Evolutionary conservation across 2,329 filamentous ascomycete species (phyloP), one percentile per base, ranked within the genome.

Genomic region (Fusarium hostae): DNA sequence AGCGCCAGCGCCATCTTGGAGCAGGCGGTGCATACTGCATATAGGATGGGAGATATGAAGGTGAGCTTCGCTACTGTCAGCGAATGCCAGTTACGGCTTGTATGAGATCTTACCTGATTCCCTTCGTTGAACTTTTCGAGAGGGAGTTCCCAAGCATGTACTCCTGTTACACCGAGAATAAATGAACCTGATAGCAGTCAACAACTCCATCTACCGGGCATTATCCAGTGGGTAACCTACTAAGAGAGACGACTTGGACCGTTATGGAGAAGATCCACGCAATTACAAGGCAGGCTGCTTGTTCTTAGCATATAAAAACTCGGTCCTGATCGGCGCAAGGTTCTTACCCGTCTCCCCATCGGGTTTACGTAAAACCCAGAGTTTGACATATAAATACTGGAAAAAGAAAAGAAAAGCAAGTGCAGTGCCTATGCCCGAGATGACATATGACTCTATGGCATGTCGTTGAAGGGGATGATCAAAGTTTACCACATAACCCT

Each of bases 1-100:
- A 82, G 72, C 20, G 82, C 76, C 13, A 84, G 77, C 1, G 81
- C 78, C 13, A 82, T 45, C 37, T 84, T 84, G 18, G 80, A 79
- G 43, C 79, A 78, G 20, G 77, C 78, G 13, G 78, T 76, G 26
- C 72, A 75, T 22, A 76, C 59, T 18, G 75, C 69, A 30, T 77
- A 77, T 2, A 77, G 47, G 2, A 76, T 64, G 1, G 75, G 75
- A 4, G 66, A 63, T 32, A 76, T 32, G 9, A 76, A 67, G 47
- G 74, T 63, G 52, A 73, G 66, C 79, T 63, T 16, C 62, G 66
- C 20, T 2, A 8, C 71, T 3, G 13, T n/a, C n/a, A 45, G 64
- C 22, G 59, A 45, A 22, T 10, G 16, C 11, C 16, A 12, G n/a
- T n/a, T 5, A 7, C 20, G 4, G 2, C 26, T 10, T 9, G 3